Conservation (phyloP, 257 asterid genomes). For the Mitragyna speciosa region DNA sequence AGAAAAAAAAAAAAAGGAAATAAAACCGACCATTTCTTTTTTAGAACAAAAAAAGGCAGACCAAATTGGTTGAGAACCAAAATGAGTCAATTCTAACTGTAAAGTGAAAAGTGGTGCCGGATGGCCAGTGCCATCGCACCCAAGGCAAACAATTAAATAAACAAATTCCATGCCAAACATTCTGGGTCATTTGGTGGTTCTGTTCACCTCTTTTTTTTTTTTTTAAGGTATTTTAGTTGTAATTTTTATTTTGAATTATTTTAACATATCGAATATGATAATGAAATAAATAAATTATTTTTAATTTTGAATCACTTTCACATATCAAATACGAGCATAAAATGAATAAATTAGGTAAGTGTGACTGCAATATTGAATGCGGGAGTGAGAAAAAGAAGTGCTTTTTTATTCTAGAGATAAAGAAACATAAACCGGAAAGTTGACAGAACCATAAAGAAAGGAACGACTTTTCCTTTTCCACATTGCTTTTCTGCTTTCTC, state of each 20-base stretch:
- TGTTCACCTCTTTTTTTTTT: too few species aligned
- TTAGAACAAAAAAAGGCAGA: background rate
- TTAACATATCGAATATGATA: too few species aligned
- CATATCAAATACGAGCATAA: too few species aligned
- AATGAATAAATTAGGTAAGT: too few species aligned
- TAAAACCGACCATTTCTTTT: too few species aligned
- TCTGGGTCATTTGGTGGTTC: too few species aligned
- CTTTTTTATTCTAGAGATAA: background rate
- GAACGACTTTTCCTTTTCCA: conserved; percentile 14
- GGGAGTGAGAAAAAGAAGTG: background rate
- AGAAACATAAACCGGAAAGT: conserved; percentile 7
- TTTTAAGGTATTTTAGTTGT: too few species aligned
- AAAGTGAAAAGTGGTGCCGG: conserved; percentile 12
- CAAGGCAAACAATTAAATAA: conserved; percentile 20
- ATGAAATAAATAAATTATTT: too few species aligned
- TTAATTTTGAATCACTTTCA: too few species aligned
- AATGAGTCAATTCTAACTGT: background rate
- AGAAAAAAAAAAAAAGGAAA: too few species aligned
- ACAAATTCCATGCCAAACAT: conserved; percentile 19
- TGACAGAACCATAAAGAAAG: conserved; percentile 10
- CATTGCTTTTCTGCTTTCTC: conserved; percentile 7
- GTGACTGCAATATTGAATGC: too few species aligned
- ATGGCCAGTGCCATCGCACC: conserved; percentile 25
- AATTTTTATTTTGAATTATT: too few species aligned
- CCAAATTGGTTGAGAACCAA: background rate